A percentile compares a stretch with the other conserved stretches of the same genome.
phyloP scores from a whole-genome alignment of 176 grass and related monocot genomes.

The Cenchrus americanus region DNA sequence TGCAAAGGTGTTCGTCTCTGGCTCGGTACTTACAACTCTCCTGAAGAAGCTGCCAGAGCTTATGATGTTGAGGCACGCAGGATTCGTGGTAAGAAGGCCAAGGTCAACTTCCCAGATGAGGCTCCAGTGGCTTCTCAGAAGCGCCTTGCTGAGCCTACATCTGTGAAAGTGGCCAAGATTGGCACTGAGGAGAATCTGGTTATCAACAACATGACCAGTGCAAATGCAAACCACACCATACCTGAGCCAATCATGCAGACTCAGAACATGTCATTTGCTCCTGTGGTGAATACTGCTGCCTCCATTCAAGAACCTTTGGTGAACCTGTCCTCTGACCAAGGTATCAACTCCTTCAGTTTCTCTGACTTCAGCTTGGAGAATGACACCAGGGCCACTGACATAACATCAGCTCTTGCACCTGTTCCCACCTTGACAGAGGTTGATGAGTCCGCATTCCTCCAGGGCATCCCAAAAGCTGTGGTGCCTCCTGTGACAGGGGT shows the following conservation, averaged over 20 bases:
- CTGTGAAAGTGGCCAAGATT: constrained; percentile 22
- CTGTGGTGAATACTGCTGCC: constrained; percentile 20
- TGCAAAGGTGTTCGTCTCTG: constrained; percentile 90
- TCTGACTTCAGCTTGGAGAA: constrained; percentile 52
- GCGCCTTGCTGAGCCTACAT: neutral
- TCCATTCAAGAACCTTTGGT: constrained; percentile 37
- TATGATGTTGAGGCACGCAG: constrained; percentile 86
- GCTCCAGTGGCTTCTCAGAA: constrained; percentile 38
- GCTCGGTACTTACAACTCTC: constrained; percentile 92
- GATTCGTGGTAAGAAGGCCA: constrained; percentile 96
- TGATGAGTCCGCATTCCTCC: constrained; percentile 33
- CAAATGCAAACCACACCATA: constrained; percentile 36
- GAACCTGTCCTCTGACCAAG: constrained; percentile 74
- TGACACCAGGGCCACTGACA: constrained; percentile 47
- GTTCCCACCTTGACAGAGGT: constrained; percentile 28
- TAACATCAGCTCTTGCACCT: constrained; percentile 43
- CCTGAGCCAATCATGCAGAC: constrained; percentile 43
- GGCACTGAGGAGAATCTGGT: constrained; percentile 38
- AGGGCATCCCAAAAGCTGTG: constrained; percentile 9
- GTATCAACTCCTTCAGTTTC: constrained; percentile 63
- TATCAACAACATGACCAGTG: constrained; percentile 28
- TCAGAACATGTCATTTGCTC: constrained; percentile 35
- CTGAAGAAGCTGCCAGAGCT: constrained; percentile 94
- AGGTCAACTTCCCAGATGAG: constrained; percentile 90
- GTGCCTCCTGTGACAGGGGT: constrained; percentile 35